Evolutionary conservation across 2,329 filamentous ascomycete genomes (phyloP), one percentile per base, ranked within the genome.

Genomic region (Pezicula radicicola): DNA sequence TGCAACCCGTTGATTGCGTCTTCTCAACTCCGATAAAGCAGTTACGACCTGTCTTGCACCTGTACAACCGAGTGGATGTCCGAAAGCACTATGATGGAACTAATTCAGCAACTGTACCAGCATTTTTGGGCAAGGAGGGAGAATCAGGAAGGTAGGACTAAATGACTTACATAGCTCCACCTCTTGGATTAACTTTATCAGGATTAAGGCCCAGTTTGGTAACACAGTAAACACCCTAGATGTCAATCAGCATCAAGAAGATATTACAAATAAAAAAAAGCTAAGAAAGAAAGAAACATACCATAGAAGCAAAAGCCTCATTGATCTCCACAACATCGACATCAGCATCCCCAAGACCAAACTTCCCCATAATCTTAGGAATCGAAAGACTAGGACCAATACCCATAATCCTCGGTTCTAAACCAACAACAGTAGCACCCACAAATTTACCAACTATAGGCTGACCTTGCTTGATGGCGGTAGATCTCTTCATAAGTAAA

Each of bases 301-400:
- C 85, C 90, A 97, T 97, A 53, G 88, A 93, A 42, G 93, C 93
- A 71, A 97, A 97, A 1, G 93, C 93, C 81, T 97, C 93, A 78
- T 97, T 97, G 79, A 97, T 96, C 81, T 97, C 93, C 68, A 83
- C 97, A 66, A 97, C 91, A 69, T 97, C 93, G 37, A 97, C 90
- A 60, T 97, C 92, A 49, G 93, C 85, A 71, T 85, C 88, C 67
- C 76, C 76, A 63, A 97, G 82, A 54, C 91, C 91, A 1, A 91
- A 89, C 70, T 93, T 91, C 66, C 88, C 80, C 48, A 96, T 83
- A 6, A 90, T 90, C 70, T 92, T 88, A 59, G 93, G 93, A 66
- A 97, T 97, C 53, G 93, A 91, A 75, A 91, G 91, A 80, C 89
- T 95, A 40, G 93, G 93, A 2, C 93, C 93, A 62, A 96, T 79